Base-by-base conservation (phyloP, 768 basidiomycete species). In the Kwoniella newhampshirensis region DNA sequence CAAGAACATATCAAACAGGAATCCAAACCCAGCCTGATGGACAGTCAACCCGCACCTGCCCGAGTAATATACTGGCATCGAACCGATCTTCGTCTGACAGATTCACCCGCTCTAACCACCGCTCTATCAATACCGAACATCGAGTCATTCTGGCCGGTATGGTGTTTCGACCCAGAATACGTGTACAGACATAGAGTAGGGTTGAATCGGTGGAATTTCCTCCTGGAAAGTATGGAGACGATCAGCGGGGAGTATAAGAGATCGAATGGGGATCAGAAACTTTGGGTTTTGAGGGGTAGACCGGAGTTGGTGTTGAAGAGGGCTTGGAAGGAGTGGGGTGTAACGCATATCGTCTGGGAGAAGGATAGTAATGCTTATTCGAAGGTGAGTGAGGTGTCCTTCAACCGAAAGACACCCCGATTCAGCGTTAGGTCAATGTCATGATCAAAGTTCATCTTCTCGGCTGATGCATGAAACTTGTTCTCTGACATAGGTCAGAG, bases 41-140 rank as follows among this genome's bases (percentile, higher is more conserved):
- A 32, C 32, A 13, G 32, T 13, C 6, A 32, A 6, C 6, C 32
- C 32, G 13, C 6, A 32, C 32, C 32, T 32, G 51, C 58, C 12
- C 59, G 73, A 43, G 74, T 76, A 1, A 36, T 78, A 25, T 76
- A 76, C 54, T 78, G 77, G 77, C 75, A 73, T 60, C 58, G 77
- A n/a, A 78, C 77, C 3, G 77, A 78, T 51, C 62, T 79, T 8
- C 63, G 78, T 1, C 48, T 78, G 3, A 74, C 73, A 42, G 75
- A 78, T 48, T 73, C 70, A 7, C 73, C 75, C 0, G 70, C 73
- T 9, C 64, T 76, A 5, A 50, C 41, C 17, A 57, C 59, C 23
- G 70, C 71, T 0, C 58, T 77, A 15, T 36, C 27, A 2, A 44
- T 71, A n/a, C 44, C 57, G 2, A 41, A 62, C 9, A 44, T 63